Base-by-base conservation (phyloP, 2,329 filamentous ascomycete species). In the Talaromyces sp. region DNA sequence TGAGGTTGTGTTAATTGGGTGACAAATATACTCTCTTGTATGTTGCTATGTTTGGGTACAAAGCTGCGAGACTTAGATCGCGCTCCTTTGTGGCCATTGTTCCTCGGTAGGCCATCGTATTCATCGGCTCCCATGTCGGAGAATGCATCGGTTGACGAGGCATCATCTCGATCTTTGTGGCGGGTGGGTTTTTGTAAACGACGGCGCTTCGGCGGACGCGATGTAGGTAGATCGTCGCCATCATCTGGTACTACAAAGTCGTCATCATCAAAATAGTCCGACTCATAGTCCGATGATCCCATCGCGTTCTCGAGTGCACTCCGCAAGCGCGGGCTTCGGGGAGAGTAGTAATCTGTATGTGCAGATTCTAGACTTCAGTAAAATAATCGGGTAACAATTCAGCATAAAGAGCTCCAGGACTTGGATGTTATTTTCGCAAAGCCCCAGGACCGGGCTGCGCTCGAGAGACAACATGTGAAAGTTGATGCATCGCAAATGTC, bases 1-100 rank as follows among this genome's bases (percentile, higher is more conserved):
- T 69, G 68, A 35, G 76, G 74, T 47, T 77, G 75, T 4, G 77
- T 78, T 40, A 78, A 67, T 56, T 80, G 77, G 0, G 76, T 79
- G 16, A 79, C 76, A 51, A 78, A 80, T 3, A 74, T 73, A 47
- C 78, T 72, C 30, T 75, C 70, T 47, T 72, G 74, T 4, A 68
- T 51, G n/a, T 68, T 71, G 13, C 57, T 67, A 43, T 69, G 67
- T 51, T 73, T 76, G 4, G 76, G 71, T 4, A 75, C 66, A 57
- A 76, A 75, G 40, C 74, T 73, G 43, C 70, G 73, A 37, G 66
- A 68, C 54, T 72, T 76, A 17, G 71, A 66, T 29, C 64, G 65
- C 14, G 56, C 43, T 24, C 57, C 55, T 47, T 55, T 48, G 22
- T 58, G 60, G 22, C 65, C 60, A 20, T 64, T 53, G 13, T 9